Percentiles rank a stretch among this genome's conserved stretches.
phyloP scores from a whole-genome alignment of 768 basidiomycete species.

The Auriscalpium microsporum region DNA sequence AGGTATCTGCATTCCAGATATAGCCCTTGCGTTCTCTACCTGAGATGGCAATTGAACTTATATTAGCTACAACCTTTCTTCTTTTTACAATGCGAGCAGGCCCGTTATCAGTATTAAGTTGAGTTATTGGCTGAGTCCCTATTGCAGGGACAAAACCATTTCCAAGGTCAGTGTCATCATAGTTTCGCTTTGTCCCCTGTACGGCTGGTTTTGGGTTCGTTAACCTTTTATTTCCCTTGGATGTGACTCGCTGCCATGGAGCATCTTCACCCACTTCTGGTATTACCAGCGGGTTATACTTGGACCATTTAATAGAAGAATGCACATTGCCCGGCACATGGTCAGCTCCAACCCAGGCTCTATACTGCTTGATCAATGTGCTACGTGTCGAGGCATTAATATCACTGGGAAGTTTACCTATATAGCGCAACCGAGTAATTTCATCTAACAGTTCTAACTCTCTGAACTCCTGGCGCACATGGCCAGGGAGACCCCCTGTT shows the following conservation, averaged over 20 bases:
- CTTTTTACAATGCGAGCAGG: neutral
- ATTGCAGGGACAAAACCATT: neutral
- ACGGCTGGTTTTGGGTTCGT: neutral
- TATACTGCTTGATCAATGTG: neutral
- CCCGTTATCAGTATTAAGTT: neutral
- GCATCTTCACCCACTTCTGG: neutral
- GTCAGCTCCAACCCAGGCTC: neutral
- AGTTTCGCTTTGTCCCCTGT: neutral
- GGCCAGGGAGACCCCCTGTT: conserved; percentile 4
- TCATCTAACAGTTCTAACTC: conserved; percentile 10
- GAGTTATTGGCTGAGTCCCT: neutral
- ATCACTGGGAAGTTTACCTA: neutral
- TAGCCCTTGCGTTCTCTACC: neutral
- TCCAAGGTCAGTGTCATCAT: neutral
- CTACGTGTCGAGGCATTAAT: neutral
- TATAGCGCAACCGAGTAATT: conserved; percentile 3
- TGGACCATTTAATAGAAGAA: neutral
- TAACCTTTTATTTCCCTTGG: neutral
- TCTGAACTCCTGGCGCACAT: conserved; percentile 15
- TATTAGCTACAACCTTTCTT: neutral
- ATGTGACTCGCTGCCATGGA: neutral
- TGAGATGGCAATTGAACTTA: too few species aligned
- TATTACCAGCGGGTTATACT: neutral
- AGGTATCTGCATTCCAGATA: neutral
- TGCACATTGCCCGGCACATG: conserved; percentile 1